Percentiles rank a stretch among this genome's conserved stretches.
These are phyloP conservation scores for Barbarea vulgaris DNA, from an alignment of 345 rosid genomes.

Conservation along the genomic window DNA sequence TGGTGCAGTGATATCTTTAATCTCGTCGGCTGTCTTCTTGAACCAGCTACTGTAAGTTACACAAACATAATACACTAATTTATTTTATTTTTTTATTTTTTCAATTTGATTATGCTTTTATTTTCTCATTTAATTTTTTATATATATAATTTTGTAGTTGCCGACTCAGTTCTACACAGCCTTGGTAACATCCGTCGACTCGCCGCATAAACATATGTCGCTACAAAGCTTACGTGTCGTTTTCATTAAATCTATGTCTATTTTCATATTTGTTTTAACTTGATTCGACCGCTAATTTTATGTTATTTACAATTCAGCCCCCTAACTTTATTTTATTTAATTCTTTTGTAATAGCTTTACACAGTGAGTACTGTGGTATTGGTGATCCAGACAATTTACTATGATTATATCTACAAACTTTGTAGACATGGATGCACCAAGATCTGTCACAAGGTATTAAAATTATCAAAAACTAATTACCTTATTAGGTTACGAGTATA, in stretches of 20 bases:
- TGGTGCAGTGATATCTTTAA: slow-evolving; percentile 84
- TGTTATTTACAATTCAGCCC: neutral
- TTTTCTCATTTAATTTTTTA: slow-evolving; percentile 29
- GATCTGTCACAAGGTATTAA: slow-evolving; percentile 22
- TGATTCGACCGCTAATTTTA: neutral
- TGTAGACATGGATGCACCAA: slow-evolving; percentile 41
- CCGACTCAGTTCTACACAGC: slow-evolving; percentile 98
- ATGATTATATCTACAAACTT: slow-evolving; percentile 61
- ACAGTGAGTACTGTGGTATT: slow-evolving; percentile 74
- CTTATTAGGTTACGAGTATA: neutral
- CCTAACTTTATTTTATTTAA: neutral
- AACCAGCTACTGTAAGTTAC: slow-evolving; percentile 93
- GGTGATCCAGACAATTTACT: slow-evolving; percentile 79
- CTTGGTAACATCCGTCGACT: slow-evolving; percentile 51
- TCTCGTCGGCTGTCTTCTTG: slow-evolving; percentile 87
- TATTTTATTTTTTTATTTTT: neutral
- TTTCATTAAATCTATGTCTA: neutral
- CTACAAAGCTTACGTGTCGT: slow-evolving; percentile 15
- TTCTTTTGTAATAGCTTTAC: slow-evolving; percentile 58
- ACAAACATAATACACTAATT: neutral
- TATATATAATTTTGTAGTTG: slow-evolving; percentile 60
- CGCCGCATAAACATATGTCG: slow-evolving; percentile 41
- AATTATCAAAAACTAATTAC: neutral
- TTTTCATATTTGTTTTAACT: neutral
- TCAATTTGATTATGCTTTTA: slow-evolving; percentile 1